phyloP scores from a whole-genome alignment of 495 filamentous ascomycete genomes.

The Halenospora varia region DNA sequence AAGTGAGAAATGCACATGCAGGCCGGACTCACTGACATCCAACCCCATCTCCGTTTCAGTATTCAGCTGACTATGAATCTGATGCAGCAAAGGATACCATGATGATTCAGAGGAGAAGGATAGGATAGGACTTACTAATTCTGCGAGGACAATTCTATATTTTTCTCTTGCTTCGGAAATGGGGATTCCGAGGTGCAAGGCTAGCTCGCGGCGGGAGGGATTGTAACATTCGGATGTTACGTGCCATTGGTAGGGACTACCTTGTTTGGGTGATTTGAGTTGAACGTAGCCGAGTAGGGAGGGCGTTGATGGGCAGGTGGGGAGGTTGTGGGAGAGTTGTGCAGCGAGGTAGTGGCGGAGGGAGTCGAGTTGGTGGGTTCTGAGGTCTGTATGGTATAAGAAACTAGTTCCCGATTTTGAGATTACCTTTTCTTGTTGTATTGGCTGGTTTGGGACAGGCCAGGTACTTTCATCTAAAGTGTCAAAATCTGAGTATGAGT shows the following conservation, averaged over 20 bases:
- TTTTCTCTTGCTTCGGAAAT: neutral
- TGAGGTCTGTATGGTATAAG: too few species aligned
- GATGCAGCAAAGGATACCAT: neutral
- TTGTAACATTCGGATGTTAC: neutral
- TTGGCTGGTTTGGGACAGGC: too few species aligned
- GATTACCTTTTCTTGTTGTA: too few species aligned
- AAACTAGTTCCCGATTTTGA: too few species aligned
- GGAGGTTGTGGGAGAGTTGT: neutral
- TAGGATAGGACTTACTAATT: neutral
- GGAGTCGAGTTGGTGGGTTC: too few species aligned
- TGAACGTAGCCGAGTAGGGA: neutral
- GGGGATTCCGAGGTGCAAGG: neutral
- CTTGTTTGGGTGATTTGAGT: neutral
- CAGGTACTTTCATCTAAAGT: too few species aligned
- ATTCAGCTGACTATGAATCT: neutral
- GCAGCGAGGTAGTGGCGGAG: neutral
- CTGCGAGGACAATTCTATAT: neutral
- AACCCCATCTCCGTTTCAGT: too few species aligned
- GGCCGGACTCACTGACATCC: too few species aligned
- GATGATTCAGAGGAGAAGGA: neutral
- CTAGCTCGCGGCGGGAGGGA: neutral
- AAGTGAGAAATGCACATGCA: neutral
- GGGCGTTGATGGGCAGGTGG: neutral
- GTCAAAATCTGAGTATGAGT: too few species aligned
- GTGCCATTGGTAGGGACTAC: neutral